phyloP scores from a whole-genome alignment of 2,329 filamentous ascomycete genomes.

The Penicillium brevicompactum region DNA sequence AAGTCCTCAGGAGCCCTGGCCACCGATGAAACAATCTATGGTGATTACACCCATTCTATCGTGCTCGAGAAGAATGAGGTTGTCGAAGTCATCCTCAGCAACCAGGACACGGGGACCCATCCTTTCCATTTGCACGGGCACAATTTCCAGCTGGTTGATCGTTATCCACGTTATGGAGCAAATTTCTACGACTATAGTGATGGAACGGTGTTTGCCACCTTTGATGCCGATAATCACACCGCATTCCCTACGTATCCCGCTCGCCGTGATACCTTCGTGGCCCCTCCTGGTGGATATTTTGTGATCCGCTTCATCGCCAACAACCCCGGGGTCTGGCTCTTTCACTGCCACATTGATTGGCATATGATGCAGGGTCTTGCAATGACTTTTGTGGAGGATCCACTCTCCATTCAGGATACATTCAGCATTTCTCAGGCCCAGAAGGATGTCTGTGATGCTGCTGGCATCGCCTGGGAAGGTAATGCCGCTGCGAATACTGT shows the following conservation, averaged over 20 bases:
- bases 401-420: no score
- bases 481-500: no score
- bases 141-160: not conserved
- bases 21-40: conserved; percentile 63
- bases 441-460: no score
- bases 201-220: no score
- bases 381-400: conserved; percentile 1
- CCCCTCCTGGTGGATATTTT: conserved; percentile 22
- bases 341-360: conserved; percentile 32
- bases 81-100: conserved; percentile 49
- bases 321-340: conserved; percentile 29
- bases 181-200: not conserved
- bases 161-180: not conserved
- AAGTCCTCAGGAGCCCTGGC: conserved; percentile 48
- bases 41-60: conserved; percentile 61
- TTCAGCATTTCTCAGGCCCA: no score
- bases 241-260: conserved; percentile 61
- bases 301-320: conserved; percentile 25
- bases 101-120: conserved; percentile 47
- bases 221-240: conserved; percentile 26
- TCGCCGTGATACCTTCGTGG: conserved; percentile 22
- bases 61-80: conserved; percentile 43
- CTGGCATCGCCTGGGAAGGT: no score
- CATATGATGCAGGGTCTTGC: conserved; percentile 26
- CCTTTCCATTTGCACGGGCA: conserved; percentile 4